Evolutionary conservation across 768 basidiomycete genomes (phyloP).

Genomic region (Xanthoconium purpureum): DNA sequence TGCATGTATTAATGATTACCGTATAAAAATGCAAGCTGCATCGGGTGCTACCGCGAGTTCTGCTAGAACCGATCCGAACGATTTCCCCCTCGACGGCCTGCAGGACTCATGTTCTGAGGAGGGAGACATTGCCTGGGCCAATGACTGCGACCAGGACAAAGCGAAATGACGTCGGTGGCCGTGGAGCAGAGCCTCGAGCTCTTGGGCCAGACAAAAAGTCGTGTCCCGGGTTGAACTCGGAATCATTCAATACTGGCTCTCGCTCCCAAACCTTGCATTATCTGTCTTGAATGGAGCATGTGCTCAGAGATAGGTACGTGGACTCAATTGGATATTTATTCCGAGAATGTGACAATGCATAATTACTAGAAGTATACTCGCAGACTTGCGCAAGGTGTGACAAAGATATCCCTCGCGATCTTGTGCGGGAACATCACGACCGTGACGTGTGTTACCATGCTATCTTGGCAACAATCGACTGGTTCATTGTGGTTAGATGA

Average conservation of each 20-base stretch:
- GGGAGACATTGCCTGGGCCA: background rate
- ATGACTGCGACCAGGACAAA: too few species aligned
- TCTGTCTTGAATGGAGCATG: too few species aligned
- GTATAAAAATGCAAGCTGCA: too few species aligned
- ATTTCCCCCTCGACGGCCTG: background rate
- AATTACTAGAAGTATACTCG: background rate
- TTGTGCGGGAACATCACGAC: background rate
- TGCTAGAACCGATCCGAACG: too few species aligned
- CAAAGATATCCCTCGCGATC: background rate
- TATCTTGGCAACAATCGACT: slow-evolving; percentile 39
- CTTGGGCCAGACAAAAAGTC: background rate
- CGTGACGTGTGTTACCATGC: slow-evolving; percentile 40
- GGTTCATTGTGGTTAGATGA: slow-evolving; percentile 5
- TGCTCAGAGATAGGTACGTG: too few species aligned
- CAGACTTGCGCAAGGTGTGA: background rate
- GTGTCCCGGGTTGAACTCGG: background rate
- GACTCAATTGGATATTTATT: background rate
- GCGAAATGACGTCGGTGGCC: too few species aligned
- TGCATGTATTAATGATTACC: too few species aligned
- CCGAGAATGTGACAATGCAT: background rate
- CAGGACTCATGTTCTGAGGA: background rate
- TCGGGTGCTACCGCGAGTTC: too few species aligned
- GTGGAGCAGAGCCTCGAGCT: background rate
- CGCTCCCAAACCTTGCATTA: background rate
- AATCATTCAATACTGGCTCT: background rate